phyloP scores from a whole-genome alignment of 192 early-diverging fungal genomes.

The Coemansia sp. region DNA sequence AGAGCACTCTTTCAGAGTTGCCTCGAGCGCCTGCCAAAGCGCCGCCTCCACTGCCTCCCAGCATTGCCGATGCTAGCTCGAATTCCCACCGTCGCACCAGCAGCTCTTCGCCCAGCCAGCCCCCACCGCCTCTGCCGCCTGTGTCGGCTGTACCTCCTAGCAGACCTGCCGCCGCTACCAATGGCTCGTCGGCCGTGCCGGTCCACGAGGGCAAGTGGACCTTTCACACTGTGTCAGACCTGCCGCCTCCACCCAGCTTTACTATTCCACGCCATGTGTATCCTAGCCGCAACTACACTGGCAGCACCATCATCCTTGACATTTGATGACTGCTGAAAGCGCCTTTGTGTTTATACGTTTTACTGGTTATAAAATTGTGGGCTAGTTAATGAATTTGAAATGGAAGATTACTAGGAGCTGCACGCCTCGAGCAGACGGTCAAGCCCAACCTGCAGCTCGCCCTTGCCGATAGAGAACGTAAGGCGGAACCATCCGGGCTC shows the following conservation, averaged over 20 bases:
- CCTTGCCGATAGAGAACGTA: constrained; percentile 57
- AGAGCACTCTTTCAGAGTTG: constrained; percentile 15
- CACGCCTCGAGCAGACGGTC: constrained; percentile 40
- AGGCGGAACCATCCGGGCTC: constrained; percentile 68
- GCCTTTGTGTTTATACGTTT: neutral
- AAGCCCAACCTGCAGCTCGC: constrained; percentile 54
- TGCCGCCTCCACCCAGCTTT: constrained; percentile 28
- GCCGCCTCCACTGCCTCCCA: constrained; percentile 22
- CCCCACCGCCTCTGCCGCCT: constrained; percentile 33
- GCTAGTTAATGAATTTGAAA: neutral
- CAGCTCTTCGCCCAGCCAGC: constrained; percentile 24
- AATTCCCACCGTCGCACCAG: constrained; percentile 21
- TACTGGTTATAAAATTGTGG: neutral
- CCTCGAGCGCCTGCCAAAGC: constrained; percentile 15
- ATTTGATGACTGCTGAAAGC: constrained; percentile 10
- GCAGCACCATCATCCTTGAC: constrained; percentile 31
- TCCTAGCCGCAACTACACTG: constrained; percentile 41
- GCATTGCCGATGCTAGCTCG: neutral
- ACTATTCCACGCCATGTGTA: constrained; percentile 30
- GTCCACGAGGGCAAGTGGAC: constrained; percentile 52
- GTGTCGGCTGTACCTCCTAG: constrained; percentile 6
- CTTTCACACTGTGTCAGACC: constrained; percentile 34
- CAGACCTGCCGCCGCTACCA: constrained; percentile 5
- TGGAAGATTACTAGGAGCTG: neutral
- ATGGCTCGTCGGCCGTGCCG: constrained; percentile 18